Conservation (phyloP, 1,284 basidiomycete genomes). For the Trichosporon ovoides region DNA sequence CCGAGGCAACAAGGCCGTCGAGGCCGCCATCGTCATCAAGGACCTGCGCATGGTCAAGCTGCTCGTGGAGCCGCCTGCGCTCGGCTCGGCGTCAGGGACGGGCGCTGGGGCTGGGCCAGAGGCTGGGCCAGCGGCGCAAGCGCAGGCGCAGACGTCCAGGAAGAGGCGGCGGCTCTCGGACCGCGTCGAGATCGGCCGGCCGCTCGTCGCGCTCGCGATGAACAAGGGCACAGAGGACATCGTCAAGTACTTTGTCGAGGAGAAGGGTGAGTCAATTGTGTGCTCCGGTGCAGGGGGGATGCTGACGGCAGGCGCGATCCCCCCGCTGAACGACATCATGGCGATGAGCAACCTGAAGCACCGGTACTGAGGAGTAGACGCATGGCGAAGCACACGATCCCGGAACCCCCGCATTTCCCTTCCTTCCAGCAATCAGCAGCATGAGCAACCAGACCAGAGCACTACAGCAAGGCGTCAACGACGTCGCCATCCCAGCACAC, state of each 20-base stretch:
- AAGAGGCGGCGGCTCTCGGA: constrained; percentile 24
- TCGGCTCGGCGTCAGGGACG: constrained; percentile 22
- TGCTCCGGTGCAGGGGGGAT: too few species aligned
- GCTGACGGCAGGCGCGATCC: constrained; percentile 13
- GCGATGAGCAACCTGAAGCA: constrained; percentile 7
- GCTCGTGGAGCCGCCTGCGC: constrained; percentile 58
- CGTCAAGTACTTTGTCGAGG: constrained; percentile 65
- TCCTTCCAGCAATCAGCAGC: too few species aligned
- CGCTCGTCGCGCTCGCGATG: constrained; percentile 46
- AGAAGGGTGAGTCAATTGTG: constrained; percentile 56
- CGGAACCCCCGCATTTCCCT: too few species aligned
- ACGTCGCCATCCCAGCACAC: too few species aligned
- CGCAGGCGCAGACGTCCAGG: neutral
- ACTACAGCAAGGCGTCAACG: too few species aligned
- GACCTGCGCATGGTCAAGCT: constrained; percentile 64
- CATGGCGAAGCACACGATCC: too few species aligned
- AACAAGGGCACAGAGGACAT: constrained; percentile 56
- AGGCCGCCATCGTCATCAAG: constrained; percentile 62
- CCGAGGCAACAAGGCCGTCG: constrained; percentile 61
- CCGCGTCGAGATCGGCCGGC: constrained; percentile 24
- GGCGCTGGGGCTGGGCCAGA: too few species aligned
- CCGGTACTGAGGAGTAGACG: neutral
- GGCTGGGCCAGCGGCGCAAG: neutral
- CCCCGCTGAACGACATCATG: constrained; percentile 16
- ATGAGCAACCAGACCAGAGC: too few species aligned